phyloP scores from a whole-genome alignment of 2,329 filamentous ascomycete species.

The Trichoderma cornu-damae region DNA sequence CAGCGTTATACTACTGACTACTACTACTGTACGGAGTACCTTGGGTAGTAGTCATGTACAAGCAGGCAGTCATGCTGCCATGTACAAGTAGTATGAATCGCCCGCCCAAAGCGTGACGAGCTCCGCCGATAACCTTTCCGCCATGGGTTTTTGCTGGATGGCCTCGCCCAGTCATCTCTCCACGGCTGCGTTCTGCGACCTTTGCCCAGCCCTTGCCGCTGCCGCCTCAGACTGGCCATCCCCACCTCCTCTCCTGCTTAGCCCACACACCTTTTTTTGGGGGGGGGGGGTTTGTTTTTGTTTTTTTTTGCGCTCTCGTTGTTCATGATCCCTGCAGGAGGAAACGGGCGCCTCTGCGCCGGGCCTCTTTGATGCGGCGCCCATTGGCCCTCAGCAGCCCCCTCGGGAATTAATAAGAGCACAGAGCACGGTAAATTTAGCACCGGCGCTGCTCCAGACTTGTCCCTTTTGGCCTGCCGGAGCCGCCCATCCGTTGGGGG shows the following conservation, averaged over 20 bases:
- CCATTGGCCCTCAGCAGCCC: conserved; percentile 20
- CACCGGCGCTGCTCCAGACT: not conserved
- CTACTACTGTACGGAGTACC: too few relatives aligned
- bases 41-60: too few relatives aligned
- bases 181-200: not conserved
- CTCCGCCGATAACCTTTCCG: not conserved
- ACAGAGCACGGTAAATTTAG: conserved; percentile 10
- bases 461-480: too few relatives aligned
- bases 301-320: conserved; percentile 14
- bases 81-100: conserved; percentile 2
- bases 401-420: conserved; percentile 10
- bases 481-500: conserved; percentile 2
- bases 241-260: conserved; percentile 16
- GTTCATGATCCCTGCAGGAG: conserved; percentile 25
- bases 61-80: conserved; percentile 8
- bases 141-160: not conserved
- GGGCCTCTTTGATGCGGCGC: conserved; percentile 9
- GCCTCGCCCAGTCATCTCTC: not conserved
- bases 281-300: too few relatives aligned
- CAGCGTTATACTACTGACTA: too few relatives aligned
- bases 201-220: conserved; percentile 12
- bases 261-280: conserved; percentile 19
- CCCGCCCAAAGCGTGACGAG: not conserved
- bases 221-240: conserved; percentile 17
- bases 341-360: conserved; percentile 18